Conservation (phyloP, 345 rosid genomes). For the Linum usitatissimum region DNA sequence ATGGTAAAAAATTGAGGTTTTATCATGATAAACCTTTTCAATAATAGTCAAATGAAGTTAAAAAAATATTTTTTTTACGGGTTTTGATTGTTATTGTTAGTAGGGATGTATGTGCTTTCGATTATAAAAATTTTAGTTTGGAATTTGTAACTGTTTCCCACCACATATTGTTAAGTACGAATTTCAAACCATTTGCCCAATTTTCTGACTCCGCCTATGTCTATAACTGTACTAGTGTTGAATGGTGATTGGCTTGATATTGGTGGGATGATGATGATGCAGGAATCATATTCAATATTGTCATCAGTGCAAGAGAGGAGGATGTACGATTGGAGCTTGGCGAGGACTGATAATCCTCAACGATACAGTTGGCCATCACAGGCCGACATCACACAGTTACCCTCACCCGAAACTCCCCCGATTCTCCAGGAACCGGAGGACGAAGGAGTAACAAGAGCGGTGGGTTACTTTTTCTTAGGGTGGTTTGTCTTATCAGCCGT, state of each 20-base stretch:
- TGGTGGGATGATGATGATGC: background rate
- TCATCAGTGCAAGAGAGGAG: slow-evolving; percentile 66
- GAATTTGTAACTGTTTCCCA: no score
- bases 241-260: background rate
- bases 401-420: slow-evolving; percentile 30
- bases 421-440: slow-evolving; percentile 49
- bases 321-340: slow-evolving; percentile 90
- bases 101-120: no score
- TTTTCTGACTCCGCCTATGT: no score
- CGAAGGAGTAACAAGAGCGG: slow-evolving; percentile 50
- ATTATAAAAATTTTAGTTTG: no score
- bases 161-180: no score
- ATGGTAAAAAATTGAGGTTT: no score
- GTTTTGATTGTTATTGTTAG: no score
- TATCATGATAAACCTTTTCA: no score
- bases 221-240: no score
- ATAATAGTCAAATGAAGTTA: no score
- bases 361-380: slow-evolving; percentile 70
- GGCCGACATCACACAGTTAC: slow-evolving; percentile 32
- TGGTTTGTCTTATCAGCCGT: slow-evolving; percentile 51
- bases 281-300: slow-evolving; percentile 65
- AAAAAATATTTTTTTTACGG: no score
- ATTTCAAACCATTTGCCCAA: no score
- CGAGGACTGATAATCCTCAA: slow-evolving; percentile 46
- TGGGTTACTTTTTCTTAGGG: slow-evolving; percentile 61